A percentile compares a stretch with the other conserved stretches of the same genome.
These are phyloP conservation scores for Helenozyma baotianmanensis DNA, from an alignment of 805 yeast species.

Conservation along the genomic window DNA sequence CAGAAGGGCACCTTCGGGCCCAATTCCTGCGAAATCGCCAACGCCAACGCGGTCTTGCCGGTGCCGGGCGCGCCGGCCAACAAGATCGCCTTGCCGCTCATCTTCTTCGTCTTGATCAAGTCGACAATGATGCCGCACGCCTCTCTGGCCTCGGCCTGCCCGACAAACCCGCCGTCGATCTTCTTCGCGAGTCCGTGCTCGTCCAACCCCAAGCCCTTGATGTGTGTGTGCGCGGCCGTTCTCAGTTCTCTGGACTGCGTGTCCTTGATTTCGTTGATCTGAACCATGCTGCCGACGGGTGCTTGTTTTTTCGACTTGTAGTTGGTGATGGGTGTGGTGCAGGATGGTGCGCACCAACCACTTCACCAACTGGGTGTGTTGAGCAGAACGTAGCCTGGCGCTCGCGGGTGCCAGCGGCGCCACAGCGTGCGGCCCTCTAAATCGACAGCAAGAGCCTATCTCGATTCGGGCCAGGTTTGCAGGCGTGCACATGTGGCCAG, in stretches of 20 bases:
- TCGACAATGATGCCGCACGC: slow-evolving; percentile 96
- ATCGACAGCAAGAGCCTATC: no score
- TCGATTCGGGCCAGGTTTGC: no score
- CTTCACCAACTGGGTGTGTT: not conserved
- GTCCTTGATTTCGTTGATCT: slow-evolving; percentile 72
- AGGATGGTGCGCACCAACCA: no score
- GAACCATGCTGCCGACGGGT: slow-evolving; percentile 49
- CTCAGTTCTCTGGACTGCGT: slow-evolving; percentile 50
- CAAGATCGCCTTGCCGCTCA: slow-evolving; percentile 93
- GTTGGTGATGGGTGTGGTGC: no score
- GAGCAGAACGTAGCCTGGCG: not conserved
- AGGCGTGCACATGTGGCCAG: no score
- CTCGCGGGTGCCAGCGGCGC: no score
- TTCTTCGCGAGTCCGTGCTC: slow-evolving; percentile 81
- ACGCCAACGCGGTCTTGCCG: slow-evolving; percentile 95
- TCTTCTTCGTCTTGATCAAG: slow-evolving; percentile 82
- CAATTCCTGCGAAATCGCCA: slow-evolving; percentile 92
- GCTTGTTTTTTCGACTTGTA: no score
- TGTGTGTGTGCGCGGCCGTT: slow-evolving; percentile 96
- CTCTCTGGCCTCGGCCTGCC: slow-evolving; percentile 71
- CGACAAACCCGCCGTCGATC: slow-evolving; percentile 86
- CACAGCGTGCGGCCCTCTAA: no score
- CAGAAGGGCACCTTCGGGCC: slow-evolving; percentile 98
- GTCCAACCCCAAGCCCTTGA: slow-evolving; percentile 90
- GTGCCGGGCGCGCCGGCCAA: slow-evolving; percentile 98